Conservation (phyloP, 768 basidiomycete genomes). For the Mycena vulgaris region DNA sequence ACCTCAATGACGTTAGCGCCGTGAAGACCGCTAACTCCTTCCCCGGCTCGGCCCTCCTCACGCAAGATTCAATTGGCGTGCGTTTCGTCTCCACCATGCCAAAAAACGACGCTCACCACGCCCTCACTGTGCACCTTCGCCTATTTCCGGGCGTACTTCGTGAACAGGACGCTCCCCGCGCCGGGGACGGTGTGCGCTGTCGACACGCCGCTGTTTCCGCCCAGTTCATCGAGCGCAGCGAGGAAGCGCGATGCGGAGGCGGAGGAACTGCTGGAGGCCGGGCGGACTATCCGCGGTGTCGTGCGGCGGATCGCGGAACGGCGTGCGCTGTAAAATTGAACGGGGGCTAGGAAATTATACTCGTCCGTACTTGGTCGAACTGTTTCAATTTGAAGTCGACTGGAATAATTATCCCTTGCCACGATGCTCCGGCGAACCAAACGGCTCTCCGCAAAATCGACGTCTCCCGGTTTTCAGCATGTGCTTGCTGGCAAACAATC, state of each 20-base stretch:
- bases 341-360: too few relatives aligned
- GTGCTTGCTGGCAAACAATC: too few relatives aligned
- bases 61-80: constrained; percentile 8
- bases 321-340: too few relatives aligned
- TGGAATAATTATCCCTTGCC: too few relatives aligned
- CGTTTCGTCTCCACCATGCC: neutral
- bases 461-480: too few relatives aligned
- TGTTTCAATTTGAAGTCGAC: too few relatives aligned
- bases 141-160: constrained; percentile 3
- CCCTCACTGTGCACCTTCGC: constrained; percentile 1
- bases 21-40: neutral
- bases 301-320: too few relatives aligned
- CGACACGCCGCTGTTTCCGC: constrained; percentile 3
- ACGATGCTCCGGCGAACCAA: too few relatives aligned
- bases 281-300: neutral
- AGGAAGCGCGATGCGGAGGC: neutral
- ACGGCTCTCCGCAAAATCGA: too few relatives aligned
- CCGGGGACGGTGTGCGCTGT: constrained; percentile 18
- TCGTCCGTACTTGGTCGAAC: too few relatives aligned
- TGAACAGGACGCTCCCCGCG: constrained; percentile 18
- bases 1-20: neutral
- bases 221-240: neutral
- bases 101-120: constrained; percentile 12
- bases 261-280: neutral
- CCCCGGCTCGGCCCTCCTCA: constrained; percentile 14